phyloP scores from a whole-genome alignment of 768 basidiomycete genomes.

The Amanita polypyramis region DNA sequence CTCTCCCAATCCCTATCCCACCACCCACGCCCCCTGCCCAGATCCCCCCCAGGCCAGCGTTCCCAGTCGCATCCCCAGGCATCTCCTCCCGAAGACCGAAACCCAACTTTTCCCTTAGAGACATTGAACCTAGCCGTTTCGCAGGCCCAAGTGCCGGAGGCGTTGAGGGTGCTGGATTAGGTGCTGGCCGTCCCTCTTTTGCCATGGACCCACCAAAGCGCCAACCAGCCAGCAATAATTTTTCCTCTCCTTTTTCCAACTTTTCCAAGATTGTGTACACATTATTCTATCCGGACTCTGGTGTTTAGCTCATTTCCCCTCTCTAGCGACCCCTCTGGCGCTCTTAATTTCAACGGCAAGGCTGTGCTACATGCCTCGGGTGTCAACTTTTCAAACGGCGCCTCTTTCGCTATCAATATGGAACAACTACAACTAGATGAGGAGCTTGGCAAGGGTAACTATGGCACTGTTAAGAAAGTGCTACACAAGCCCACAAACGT shows the following conservation, averaged over 20 bases:
- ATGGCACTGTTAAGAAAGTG: conserved; percentile 95
- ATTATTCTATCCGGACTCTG: conserved; percentile 8
- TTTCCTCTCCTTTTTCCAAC: conserved; percentile 79
- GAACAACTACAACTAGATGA: conserved; percentile 82
- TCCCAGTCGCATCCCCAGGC: conserved; percentile 17
- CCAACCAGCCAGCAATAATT: conserved; percentile 26
- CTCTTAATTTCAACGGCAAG: conserved; percentile 87
- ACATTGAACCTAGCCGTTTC: conserved; percentile 36
- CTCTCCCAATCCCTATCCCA: conserved; percentile 12
- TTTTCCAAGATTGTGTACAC: conserved; percentile 91
- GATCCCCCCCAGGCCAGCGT: conserved; percentile 9
- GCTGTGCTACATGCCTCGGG: conserved; percentile 87
- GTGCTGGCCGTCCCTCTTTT: conserved; percentile 50
- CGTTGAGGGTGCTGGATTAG: conserved; percentile 58
- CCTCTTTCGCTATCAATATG: conserved; percentile 93
- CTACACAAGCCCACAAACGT: conserved; percentile 91
- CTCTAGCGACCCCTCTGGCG: conserved; percentile 87
- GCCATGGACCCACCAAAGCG: conserved; percentile 27
- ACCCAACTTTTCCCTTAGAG: conserved; percentile 51
- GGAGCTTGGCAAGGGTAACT: conserved; percentile 93
- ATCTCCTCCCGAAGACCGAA: conserved; percentile 37
- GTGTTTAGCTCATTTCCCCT: conserved; percentile 5
- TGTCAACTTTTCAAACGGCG: conserved; percentile 77
- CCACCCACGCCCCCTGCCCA: conserved; percentile 16
- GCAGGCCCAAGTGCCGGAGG: conserved; percentile 34